Percentiles rank a stretch among this genome's conserved stretches.
These are phyloP conservation scores for Ceriops zippeliana DNA, from an alignment of 345 rosid genomes.

Conservation along the genomic window DNA sequence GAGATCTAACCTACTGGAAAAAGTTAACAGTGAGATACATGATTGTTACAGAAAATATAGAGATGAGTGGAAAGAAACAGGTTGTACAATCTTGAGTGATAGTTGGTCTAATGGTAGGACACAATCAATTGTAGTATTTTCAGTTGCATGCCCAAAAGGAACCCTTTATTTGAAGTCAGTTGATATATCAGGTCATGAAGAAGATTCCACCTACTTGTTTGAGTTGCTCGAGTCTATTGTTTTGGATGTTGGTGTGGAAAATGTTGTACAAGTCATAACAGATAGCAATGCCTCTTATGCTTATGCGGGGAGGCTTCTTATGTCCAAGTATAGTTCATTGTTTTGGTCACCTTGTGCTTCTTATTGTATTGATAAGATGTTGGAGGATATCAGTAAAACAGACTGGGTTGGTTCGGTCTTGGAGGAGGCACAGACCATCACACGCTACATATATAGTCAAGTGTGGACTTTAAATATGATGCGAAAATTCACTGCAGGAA, in stretches of 20 bases:
- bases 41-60: slow-evolving; percentile 23
- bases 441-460: slow-evolving; percentile 17
- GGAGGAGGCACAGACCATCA: slow-evolving; percentile 24
- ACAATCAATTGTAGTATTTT: slow-evolving; percentile 18
- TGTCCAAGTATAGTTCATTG: slow-evolving; percentile 24
- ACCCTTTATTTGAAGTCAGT: slow-evolving; percentile 28
- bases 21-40: slow-evolving; percentile 19
- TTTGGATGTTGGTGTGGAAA: slow-evolving; percentile 26
- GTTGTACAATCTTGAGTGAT: slow-evolving; percentile 29
- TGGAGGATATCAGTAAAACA: slow-evolving; percentile 27
- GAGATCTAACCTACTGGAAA: slow-evolving; percentile 18
- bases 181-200: slow-evolving; percentile 29
- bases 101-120: slow-evolving; percentile 21
- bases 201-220: slow-evolving; percentile 25
- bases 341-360: slow-evolving; percentile 33
- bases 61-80: slow-evolving; percentile 28
- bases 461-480: slow-evolving; percentile 24
- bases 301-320: slow-evolving; percentile 30
- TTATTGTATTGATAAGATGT: slow-evolving; percentile 26
- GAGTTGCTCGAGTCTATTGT: slow-evolving; percentile 27
- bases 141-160: slow-evolving; percentile 24
- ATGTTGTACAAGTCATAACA: slow-evolving; percentile 26
- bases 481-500: slow-evolving; percentile 28
- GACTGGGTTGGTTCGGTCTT: slow-evolving; percentile 18
- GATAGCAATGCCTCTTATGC: slow-evolving; percentile 14